Evolutionary conservation across 140 eudicot genomes (phyloP).

Genomic region (Senecio squalidus): DNA sequence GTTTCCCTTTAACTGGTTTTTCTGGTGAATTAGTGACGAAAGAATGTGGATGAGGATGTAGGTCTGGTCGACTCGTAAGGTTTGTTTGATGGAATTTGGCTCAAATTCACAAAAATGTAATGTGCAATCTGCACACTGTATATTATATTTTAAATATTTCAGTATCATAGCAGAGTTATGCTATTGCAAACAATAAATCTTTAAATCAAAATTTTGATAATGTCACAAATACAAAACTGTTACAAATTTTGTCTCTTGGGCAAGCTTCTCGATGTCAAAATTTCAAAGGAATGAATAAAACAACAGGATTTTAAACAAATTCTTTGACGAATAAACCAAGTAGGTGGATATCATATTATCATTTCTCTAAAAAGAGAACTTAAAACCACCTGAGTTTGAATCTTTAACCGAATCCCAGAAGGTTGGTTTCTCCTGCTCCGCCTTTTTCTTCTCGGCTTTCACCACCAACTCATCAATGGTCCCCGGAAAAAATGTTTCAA

Average conservation of each 20-base stretch:
- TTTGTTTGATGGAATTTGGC: conserved; percentile 31
- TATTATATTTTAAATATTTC: conserved; percentile 15
- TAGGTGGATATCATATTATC: neutral
- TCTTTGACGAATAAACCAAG: neutral
- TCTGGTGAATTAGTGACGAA: conserved; percentile 31
- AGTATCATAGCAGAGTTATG: conserved; percentile 7
- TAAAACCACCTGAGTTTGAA: conserved; percentile 72
- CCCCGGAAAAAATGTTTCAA: conserved; percentile 66
- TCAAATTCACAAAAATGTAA: conserved; percentile 25
- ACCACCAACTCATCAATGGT: conserved; percentile 42
- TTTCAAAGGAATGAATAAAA: conserved; percentile 1
- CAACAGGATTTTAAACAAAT: neutral
- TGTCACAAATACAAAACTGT: conserved; percentile 1
- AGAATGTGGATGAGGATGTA: conserved; percentile 16
- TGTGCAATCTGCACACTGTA: conserved; percentile 15
- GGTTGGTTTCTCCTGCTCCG: conserved; percentile 54
- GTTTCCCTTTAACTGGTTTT: conserved; percentile 34
- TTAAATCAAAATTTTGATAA: neutral
- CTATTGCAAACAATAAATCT: neutral
- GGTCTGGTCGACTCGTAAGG: conserved; percentile 27
- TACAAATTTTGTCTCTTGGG: neutral
- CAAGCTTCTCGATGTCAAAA: neutral
- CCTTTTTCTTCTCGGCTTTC: conserved; percentile 52
- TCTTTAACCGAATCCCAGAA: conserved; percentile 89
- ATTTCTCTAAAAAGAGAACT: conserved; percentile 65